Base-by-base conservation (phyloP, 2,329 filamentous ascomycete species). In the Albophoma yamanashiensis region DNA sequence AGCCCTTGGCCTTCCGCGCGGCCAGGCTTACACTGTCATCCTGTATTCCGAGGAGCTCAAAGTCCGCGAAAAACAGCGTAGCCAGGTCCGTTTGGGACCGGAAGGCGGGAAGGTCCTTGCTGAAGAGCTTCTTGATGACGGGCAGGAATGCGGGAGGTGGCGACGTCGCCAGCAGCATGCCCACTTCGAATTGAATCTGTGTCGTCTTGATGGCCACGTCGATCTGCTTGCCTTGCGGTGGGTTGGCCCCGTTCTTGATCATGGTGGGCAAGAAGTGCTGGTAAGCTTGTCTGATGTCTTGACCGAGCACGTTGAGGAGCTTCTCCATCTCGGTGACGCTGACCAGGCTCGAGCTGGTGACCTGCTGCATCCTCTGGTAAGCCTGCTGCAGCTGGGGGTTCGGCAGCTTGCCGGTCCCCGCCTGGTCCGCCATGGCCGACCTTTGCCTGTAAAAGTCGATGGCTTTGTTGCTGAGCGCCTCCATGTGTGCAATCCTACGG, bases 41-140 rank as follows among this genome's bases (percentile, higher is more conserved):
- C 12, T 82, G 79, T 17, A 91, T 76, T 6, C 88, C 88, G 14
- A 94, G 77, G 69, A 89, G 82, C 56, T 79, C 79, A 59, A 86
- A 90, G 69, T 94, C 84, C 56, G 84, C 83, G 72, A 91, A 89
- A 74, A 89, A 89, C 56, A 96, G 78, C 62, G 81, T 81, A 12
- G 86, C 82, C 36, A 84, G 80, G 64, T 94, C 85, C 14, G 86
- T 79, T 59, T 82, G 78, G 6, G 76, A 76, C 47, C 82, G 79
- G 59, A 92, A 80, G 25, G 78, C 76, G 0, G 77, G 77, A 36
- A 91, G 73, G 55, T 85, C 82, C 36, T 78, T 76, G 39, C 79
- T 78, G 61, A 93, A 85, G 61, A 88, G 80, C 59, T 82, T 84
- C 63, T 86, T 82, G n/a, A 91, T 79, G 42, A 89, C 82, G 20